Conservation (phyloP, 208 protist genomes). For the Balamuthia mandrillaris region DNA sequence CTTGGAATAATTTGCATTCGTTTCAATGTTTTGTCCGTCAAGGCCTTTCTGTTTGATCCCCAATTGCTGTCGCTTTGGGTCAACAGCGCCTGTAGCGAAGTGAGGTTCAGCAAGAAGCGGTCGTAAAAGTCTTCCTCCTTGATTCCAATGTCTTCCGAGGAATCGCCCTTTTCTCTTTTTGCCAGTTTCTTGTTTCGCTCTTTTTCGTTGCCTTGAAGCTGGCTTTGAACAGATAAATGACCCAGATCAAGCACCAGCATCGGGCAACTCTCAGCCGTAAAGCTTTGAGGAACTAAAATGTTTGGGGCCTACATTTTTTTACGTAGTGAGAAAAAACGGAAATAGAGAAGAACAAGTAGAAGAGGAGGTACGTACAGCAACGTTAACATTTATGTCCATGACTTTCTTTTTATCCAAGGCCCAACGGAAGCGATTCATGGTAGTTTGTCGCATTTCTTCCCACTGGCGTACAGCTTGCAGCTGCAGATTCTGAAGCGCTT, state of each 20-base stretch:
- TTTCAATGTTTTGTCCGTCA: neutral
- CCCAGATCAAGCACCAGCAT: constrained; percentile 7
- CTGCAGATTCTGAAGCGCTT: neutral
- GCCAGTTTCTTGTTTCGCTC: constrained; percentile 5
- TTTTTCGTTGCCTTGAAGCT: neutral
- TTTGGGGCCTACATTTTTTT: neutral
- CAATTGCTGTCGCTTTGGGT: neutral
- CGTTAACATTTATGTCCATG: neutral
- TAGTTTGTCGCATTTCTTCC: constrained; percentile 9
- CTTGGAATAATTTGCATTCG: constrained; percentile 1
- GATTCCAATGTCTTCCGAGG: neutral
- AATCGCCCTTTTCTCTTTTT: neutral
- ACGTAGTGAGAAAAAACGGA: neutral
- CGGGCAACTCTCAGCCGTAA: neutral
- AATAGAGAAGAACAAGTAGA: neutral
- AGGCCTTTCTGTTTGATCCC: neutral
- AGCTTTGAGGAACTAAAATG: neutral
- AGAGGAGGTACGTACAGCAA: neutral
- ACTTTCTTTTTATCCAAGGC: constrained; percentile 8
- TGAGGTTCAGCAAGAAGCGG: constrained; percentile 9
- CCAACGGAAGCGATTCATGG: neutral
- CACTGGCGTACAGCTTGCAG: neutral
- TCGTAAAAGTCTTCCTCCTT: constrained; percentile 28
- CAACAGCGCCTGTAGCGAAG: neutral
- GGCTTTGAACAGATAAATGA: constrained; percentile 15